Evolutionary conservation across 2,329 filamentous ascomycete species (phyloP).

Genomic region (Sphaerulina populicola): DNA sequence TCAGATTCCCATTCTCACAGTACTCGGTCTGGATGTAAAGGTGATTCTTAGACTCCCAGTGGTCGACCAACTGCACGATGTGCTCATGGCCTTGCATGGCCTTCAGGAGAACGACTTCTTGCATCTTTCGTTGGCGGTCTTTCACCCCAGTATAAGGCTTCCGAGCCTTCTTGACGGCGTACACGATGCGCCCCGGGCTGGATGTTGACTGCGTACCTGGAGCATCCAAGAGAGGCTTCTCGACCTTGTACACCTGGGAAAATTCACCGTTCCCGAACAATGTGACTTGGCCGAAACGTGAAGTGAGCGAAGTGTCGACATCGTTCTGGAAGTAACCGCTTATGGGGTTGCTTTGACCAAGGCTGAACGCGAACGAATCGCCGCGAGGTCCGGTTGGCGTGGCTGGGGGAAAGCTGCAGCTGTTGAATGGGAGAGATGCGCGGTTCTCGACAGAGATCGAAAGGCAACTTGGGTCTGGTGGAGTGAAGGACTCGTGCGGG

Average conservation of each 20-base stretch:
- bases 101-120: slow-evolving; percentile 73
- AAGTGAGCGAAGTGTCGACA: slow-evolving; percentile 64
- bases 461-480: slow-evolving; percentile 71
- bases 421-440: slow-evolving; percentile 31
- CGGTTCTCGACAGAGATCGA: slow-evolving; percentile 63
- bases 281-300: slow-evolving; percentile 73
- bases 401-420: slow-evolving; percentile 57
- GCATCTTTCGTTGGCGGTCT: slow-evolving; percentile 74
- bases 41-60: slow-evolving; percentile 77
- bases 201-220: slow-evolving; percentile 24
- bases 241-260: slow-evolving; percentile 80
- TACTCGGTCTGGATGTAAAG: slow-evolving; percentile 97
- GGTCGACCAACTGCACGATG: slow-evolving; percentile 71
- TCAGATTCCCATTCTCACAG: slow-evolving; percentile 86
- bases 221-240: slow-evolving; percentile 36
- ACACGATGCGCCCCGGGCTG: slow-evolving; percentile 46
- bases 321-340: slow-evolving; percentile 63
- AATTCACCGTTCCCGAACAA: slow-evolving; percentile 83
- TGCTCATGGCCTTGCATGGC: slow-evolving; percentile 74
- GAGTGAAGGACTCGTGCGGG: slow-evolving; percentile 64
- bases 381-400: slow-evolving; percentile 68
- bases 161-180: slow-evolving; percentile 89
- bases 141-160: slow-evolving; percentile 67
- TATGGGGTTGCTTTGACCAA: slow-evolving; percentile 42
- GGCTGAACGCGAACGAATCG: slow-evolving; percentile 49